phyloP scores from a whole-genome alignment of 306 rosid species.

The Delonix regia region DNA sequence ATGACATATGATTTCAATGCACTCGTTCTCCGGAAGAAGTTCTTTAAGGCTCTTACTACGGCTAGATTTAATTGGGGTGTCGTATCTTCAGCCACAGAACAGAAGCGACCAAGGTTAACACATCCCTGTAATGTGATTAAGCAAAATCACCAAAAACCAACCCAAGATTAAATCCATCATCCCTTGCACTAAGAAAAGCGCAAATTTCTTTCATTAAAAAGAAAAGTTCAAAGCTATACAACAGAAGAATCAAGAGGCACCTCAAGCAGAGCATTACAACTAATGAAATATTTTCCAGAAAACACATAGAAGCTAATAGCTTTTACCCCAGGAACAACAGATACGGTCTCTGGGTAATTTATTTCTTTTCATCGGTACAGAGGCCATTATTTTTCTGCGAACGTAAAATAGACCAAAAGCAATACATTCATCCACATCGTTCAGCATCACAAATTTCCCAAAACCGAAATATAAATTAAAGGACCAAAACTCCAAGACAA shows the following conservation, averaged over 20 bases:
- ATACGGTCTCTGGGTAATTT: neutral
- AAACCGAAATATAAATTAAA: neutral
- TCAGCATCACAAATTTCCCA: neutral
- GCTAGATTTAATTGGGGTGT: neutral
- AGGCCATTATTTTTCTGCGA: neutral
- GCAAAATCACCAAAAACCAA: neutral
- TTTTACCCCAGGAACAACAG: conserved; percentile 17
- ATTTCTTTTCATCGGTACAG: neutral
- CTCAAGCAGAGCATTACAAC: neutral
- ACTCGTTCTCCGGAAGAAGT: neutral
- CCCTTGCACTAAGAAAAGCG: neutral
- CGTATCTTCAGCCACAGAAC: neutral
- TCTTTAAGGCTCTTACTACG: conserved; percentile 24
- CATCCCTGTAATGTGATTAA: conserved; percentile 31
- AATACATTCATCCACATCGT: neutral
- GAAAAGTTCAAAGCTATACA: neutral
- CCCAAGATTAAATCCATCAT: conserved; percentile 4
- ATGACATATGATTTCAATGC: conserved; percentile 46
- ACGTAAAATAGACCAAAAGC: neutral
- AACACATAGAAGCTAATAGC: neutral
- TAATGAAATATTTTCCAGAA: neutral
- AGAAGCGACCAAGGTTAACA: conserved; percentile 18
- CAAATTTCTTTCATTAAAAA: neutral
- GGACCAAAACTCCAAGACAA: no score
- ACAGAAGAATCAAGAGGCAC: conserved; percentile 4